These are phyloP conservation scores for Tricharina praecox DNA, from an alignment of 495 filamentous ascomycete genomes.

Conservation along the genomic window DNA sequence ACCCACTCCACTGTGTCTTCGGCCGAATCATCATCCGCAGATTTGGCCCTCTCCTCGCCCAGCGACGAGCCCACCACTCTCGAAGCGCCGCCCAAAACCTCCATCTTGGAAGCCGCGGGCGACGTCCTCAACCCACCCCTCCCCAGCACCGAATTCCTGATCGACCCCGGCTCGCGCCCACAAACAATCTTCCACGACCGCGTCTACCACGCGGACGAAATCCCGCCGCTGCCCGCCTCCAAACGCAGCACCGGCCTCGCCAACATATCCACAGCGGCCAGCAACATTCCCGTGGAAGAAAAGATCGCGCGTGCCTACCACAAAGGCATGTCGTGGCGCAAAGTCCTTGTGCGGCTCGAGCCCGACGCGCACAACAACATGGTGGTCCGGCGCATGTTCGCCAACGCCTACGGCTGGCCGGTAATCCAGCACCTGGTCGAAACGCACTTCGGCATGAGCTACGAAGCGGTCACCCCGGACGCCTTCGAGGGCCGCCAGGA, in stretches of 20 bases:
- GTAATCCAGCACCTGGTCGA: conserved; percentile 87
- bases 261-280: conserved; percentile 30
- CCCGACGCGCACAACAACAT: conserved; percentile 99
- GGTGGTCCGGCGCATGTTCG: conserved; percentile 84
- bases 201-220: conserved; percentile 82
- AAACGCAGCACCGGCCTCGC: too few relatives aligned
- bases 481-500: background rate
- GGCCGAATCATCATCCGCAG: background rate
- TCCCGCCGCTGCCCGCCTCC: conserved; percentile 50
- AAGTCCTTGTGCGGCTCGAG: conserved; percentile 85
- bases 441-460: conserved; percentile 60
- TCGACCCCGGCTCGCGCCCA: conserved; percentile 65
- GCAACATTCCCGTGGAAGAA: conserved; percentile 72
- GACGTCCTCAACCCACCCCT: conserved; percentile 83
- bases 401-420: conserved; percentile 95
- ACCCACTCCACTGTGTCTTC: conserved; percentile 31
- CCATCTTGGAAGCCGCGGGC: conserved; percentile 83
- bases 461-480: conserved; percentile 12
- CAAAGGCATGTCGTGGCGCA: conserved; percentile 75
- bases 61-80: background rate
- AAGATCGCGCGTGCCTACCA: conserved; percentile 96
- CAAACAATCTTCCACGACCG: conserved; percentile 95
- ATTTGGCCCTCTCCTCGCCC: background rate
- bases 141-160: conserved; percentile 59
- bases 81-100: conserved; percentile 67